These are phyloP conservation scores for Antitrichia curtipendula DNA, from an alignment of 225 moss, liverwort and hornwort genomes.

Conservation along the genomic window DNA sequence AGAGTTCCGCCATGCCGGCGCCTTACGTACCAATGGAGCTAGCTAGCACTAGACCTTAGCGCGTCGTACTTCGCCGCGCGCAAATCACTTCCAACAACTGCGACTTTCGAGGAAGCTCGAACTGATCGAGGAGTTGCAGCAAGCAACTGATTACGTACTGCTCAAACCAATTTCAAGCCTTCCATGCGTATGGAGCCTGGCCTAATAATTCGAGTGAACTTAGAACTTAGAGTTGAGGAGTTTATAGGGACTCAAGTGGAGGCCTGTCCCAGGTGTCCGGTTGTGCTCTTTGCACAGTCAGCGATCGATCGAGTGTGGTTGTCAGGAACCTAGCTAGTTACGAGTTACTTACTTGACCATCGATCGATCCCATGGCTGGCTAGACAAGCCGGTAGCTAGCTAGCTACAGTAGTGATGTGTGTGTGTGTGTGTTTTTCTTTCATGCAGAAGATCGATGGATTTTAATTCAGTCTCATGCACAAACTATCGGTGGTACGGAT, in stretches of 20 bases:
- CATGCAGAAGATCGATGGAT: neutral
- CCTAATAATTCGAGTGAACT: neutral
- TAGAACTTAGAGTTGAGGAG: neutral
- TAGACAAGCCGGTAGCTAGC: too few species aligned
- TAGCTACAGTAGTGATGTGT: neutral
- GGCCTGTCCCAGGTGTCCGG: neutral
- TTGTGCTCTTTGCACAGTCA: neutral
- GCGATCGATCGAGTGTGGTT: neutral
- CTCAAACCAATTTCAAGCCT: neutral
- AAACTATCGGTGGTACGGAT: neutral
- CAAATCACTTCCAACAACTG: neutral
- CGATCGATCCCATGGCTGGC: neutral
- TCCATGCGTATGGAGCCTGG: neutral
- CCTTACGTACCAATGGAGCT: neutral
- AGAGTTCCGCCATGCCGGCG: neutral
- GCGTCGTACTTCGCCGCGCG: neutral
- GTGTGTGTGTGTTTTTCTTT: neutral
- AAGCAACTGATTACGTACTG: neutral
- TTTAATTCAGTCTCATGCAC: neutral
- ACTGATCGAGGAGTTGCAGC: neutral
- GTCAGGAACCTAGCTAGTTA: neutral
- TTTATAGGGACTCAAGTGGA: neutral
- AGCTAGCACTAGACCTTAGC: neutral
- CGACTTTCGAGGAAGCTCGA: neutral
- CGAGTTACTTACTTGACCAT: neutral